Evolutionary conservation across 257 asterid genomes (phyloP), one percentile per base, ranked within the genome.

Genomic region (Jacaranda mimosifolia): DNA sequence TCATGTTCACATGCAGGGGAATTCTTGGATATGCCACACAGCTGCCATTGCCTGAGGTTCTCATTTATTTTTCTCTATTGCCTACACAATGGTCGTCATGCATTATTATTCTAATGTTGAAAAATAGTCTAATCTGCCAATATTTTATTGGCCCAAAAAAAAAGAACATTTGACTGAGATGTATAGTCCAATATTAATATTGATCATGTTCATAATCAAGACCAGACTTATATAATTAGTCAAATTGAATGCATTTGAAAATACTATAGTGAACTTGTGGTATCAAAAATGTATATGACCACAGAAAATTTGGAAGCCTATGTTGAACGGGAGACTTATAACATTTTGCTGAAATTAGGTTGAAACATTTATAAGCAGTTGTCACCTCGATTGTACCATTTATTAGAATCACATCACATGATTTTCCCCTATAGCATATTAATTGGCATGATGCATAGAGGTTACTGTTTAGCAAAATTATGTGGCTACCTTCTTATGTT

Each of bases 1-100:
- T 86, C 89, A 96, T 96, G 99, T 96, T 96, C 92, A 93, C 99
- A 19, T 90, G 89, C 72, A 80, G 99, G 49, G 99, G 99, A 70
- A 87, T 96, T 82, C 96, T 93, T 67, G 98, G 99, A 69, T 96
- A 93, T 75, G 87, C 87, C 68, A 96, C 99, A 1, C 99, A 93
- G 85, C 91, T 95, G 26, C 99, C 97, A 65, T 69, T 93, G 72
- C 97, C 98, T 12, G 83, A 90, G 97, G 99, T 94, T 70, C 40
- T 57, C 46, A 11, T 56, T 79, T 43, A 0, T n/a, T 65, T 26
- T 15, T 66, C 13, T 73, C 45, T 63, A 6, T 18, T 58, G 52
- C 14, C 7, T 32, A 5, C 6, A n/a, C 12, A 15, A 0, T 1
- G 3, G 19, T 57, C 13, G 19, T 57, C 13, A 11, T 15, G 19